Evolutionary conservation across 2,329 filamentous ascomycete genomes (phyloP), one percentile per base, ranked within the genome.

Genomic region (Dothiorella sarmentorum): DNA sequence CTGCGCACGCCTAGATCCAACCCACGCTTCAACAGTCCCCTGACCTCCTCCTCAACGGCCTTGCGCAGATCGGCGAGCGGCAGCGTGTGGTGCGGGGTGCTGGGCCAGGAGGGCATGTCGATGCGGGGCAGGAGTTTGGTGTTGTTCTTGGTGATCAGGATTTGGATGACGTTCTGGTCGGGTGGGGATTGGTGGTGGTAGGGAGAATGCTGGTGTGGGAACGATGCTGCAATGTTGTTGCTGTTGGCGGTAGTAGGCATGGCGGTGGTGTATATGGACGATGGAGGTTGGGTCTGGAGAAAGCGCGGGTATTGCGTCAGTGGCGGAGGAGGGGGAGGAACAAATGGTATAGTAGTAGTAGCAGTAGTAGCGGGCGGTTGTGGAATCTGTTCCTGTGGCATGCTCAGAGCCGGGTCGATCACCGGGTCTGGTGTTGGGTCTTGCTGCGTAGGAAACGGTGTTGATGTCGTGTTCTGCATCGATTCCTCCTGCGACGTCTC

Each of bases 401-500:
- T 27, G 26, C 40, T 33, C 27, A 59, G 26, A 6, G 55, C 35
- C 11, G 42, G 55, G 22, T 58, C 55, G 3, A 58, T 45, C 15
- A 33, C 33, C 5, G 33, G 33, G 20, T 52, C 26, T 15, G 44
- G 52, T 7, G 61, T 63, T n/a, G 59, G 59, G 2, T 63, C 60
- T 33, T 63, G 64, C 37, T 63, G 63, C 3, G 43, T 18, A 7
- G 60, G 58, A 44, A 60, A 38, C 15, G 18, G 29, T 10, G 27
- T 37, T 7, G 43, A 31, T 10, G 43, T 35, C 4, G 29, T 15
- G 10, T 35, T 18, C 58, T 49, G 51, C 26, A 18, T 42, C 26
- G 20, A 40, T 27, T 17, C 56, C 45, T 35, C 49, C 18, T 29
- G 45, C 43, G 55, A 58, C 2, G 20, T 37, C 35, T 51, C 55